Evolutionary conservation across 306 rosid genomes (phyloP).

Genomic region (Vachellia collinsii): DNA sequence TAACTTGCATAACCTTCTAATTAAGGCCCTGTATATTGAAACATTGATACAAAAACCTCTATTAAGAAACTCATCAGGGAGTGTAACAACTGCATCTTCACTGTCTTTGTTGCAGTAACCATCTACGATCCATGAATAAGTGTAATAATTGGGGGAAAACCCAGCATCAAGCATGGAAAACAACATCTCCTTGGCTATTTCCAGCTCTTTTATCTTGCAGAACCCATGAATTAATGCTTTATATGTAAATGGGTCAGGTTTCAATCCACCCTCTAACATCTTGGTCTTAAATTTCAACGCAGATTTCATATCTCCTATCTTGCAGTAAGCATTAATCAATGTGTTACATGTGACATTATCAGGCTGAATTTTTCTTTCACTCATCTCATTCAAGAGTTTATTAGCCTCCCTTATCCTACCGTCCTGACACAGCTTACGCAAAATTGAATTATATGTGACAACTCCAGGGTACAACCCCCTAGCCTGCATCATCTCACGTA

Average conservation of each 20-base stretch:
- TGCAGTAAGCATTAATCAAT: conserved; percentile 83
- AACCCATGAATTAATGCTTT: conserved; percentile 86
- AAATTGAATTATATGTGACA: conserved; percentile 79
- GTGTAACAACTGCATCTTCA: conserved; percentile 57
- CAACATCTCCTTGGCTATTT: conserved; percentile 61
- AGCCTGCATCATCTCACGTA: conserved; percentile 67
- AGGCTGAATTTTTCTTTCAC: conserved; percentile 69
- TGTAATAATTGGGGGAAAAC: conserved; percentile 64
- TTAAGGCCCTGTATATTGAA: conserved; percentile 76
- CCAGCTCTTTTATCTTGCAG: conserved; percentile 63
- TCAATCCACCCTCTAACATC: conserved; percentile 77
- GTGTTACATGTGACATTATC: conserved; percentile 92
- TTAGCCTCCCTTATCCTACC: conserved; percentile 86
- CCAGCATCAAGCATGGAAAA: conserved; percentile 75
- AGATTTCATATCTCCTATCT: conserved; percentile 76
- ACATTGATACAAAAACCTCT: conserved; percentile 66
- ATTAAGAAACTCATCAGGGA: conserved; percentile 64
- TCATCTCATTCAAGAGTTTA: conserved; percentile 80
- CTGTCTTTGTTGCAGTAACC: conserved; percentile 61
- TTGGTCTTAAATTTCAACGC: conserved; percentile 75
- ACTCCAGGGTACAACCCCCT: conserved; percentile 76
- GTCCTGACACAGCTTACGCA: conserved; percentile 73
- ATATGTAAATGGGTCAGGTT: conserved; percentile 74
- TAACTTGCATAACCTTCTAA: conserved; percentile 74
- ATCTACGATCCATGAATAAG: conserved; percentile 82